Evolutionary conservation across 805 yeast genomes (phyloP).

Genomic region (Barnettozyma pratensis): DNA sequence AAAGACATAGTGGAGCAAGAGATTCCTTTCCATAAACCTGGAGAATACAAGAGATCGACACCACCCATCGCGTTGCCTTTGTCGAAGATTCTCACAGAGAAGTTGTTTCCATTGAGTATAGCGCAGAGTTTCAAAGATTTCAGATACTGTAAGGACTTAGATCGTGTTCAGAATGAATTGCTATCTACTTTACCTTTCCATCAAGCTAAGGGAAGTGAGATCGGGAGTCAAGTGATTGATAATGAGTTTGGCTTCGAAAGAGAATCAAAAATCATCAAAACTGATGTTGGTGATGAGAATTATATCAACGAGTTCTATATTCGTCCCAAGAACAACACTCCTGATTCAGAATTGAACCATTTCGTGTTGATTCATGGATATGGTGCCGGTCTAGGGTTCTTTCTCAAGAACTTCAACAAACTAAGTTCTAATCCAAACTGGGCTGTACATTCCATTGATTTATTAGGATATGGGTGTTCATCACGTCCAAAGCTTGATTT

Average conservation of each 20-base stretch:
- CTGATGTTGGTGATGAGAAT: slow-evolving; percentile 40
- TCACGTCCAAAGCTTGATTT: slow-evolving; percentile 63
- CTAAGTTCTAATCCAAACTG: slow-evolving; percentile 42
- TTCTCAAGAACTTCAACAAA: slow-evolving; percentile 64
- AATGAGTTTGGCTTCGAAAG: slow-evolving; percentile 12
- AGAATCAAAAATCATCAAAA: slow-evolving; percentile 26
- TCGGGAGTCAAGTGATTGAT: slow-evolving; percentile 12
- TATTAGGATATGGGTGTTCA: slow-evolving; percentile 88
- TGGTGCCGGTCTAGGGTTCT: slow-evolving; percentile 91
- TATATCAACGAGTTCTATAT: slow-evolving; percentile 76
- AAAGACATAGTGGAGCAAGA: neutral
- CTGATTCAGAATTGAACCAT: slow-evolving; percentile 31
- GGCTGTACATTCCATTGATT: slow-evolving; percentile 81
- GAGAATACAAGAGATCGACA: slow-evolving; percentile 44
- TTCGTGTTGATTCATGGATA: slow-evolving; percentile 87
- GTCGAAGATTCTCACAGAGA: slow-evolving; percentile 38
- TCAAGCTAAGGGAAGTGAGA: slow-evolving; percentile 23
- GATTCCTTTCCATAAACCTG: neutral
- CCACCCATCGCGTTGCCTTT: slow-evolving; percentile 68
- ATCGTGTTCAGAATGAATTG: slow-evolving; percentile 42
- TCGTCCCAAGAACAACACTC: slow-evolving; percentile 38
- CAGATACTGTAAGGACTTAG: slow-evolving; percentile 31
- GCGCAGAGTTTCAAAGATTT: slow-evolving; percentile 52
- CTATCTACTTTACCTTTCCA: slow-evolving; percentile 42
- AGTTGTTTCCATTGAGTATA: slow-evolving; percentile 53